These are phyloP conservation scores for Diaporthe humulicola DNA, from an alignment of 2,329 filamentous ascomycete genomes.

Conservation along the genomic window DNA sequence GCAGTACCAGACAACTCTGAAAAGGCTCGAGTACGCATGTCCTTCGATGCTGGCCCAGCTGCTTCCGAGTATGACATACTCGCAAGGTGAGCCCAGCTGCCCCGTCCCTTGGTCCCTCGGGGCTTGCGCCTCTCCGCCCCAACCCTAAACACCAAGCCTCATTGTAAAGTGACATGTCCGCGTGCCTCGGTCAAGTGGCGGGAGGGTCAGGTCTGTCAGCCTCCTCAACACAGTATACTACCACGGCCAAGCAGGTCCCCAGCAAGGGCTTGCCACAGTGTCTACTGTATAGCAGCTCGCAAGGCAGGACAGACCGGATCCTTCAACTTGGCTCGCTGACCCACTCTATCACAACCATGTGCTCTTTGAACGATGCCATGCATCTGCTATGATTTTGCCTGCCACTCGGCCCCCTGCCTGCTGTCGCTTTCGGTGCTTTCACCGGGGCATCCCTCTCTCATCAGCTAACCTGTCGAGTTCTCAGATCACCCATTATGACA, in stretches of 20 bases:
- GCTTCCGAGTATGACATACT: constrained; percentile 76
- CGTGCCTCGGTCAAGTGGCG: constrained; percentile 22
- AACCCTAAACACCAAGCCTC: constrained; percentile 27
- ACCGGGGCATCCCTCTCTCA: constrained; percentile 43
- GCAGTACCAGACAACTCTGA: constrained; percentile 63
- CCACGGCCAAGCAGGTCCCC: constrained; percentile 1
- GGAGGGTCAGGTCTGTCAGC: constrained; percentile 24
- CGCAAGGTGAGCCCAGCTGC: constrained; percentile 73
- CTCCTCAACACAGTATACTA: background rate
- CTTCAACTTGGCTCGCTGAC: constrained; percentile 36
- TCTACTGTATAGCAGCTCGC: constrained; percentile 42
- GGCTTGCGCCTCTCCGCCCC: constrained; percentile 41
- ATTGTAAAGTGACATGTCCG: constrained; percentile 23
- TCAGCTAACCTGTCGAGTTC: constrained; percentile 32
- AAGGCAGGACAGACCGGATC: constrained; percentile 9
- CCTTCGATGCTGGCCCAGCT: constrained; percentile 78
- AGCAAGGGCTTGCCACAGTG: background rate
- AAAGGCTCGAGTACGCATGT: constrained; percentile 77
- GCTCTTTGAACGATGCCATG: constrained; percentile 4
- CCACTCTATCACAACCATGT: constrained; percentile 44
- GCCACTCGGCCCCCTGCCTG: constrained; percentile 31
- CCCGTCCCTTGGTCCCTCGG: constrained; percentile 34
- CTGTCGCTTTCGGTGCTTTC: constrained; percentile 35
- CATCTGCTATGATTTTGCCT: constrained; percentile 25
- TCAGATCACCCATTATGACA: constrained; percentile 82